phyloP scores from a whole-genome alignment of 306 rosid species.

The Casuarina glauca region DNA sequence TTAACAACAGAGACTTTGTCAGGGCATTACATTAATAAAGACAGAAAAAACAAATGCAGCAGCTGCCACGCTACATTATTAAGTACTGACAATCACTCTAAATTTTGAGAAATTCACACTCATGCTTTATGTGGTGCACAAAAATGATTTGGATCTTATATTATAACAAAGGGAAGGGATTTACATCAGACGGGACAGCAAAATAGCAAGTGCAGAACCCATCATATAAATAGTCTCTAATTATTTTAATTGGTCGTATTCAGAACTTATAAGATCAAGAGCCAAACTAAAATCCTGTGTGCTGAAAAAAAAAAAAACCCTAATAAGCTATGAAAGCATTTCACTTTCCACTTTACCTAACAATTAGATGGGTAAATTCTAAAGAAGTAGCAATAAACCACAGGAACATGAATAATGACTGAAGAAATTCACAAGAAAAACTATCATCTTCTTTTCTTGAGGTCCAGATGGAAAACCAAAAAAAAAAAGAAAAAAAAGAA shows the following conservation, averaged over 20 bases:
- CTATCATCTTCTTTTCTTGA: conserved; percentile 5
- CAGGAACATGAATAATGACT: conserved; percentile 17
- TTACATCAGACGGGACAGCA: not conserved
- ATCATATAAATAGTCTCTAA: conserved; percentile 1
- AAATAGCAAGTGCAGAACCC: conserved; percentile 11
- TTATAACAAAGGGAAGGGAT: conserved; percentile 25
- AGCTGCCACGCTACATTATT: conserved; percentile 7
- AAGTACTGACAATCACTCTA: conserved; percentile 10
- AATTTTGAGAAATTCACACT: conserved; percentile 2
- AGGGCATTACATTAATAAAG: conserved; percentile 9
- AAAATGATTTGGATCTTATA: conserved; percentile 1
- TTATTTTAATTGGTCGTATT: not conserved
- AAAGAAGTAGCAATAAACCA: conserved; percentile 8
- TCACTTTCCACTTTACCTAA: not conserved
- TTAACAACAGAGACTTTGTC: conserved; percentile 36
- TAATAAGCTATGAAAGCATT: not conserved
- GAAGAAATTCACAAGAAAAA: conserved; percentile 14
- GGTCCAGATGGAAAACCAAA: no score
- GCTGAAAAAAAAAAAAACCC: not conserved
- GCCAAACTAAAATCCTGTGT: not conserved
- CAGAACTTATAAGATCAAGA: not conserved
- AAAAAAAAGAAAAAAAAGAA: no score
- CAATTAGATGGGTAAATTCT: not conserved
- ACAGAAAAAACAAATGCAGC: conserved; percentile 6
- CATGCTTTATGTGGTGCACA: not conserved